Conservation (phyloP, 2,329 filamentous ascomycete species). For the Metarhizium robertsii region DNA sequence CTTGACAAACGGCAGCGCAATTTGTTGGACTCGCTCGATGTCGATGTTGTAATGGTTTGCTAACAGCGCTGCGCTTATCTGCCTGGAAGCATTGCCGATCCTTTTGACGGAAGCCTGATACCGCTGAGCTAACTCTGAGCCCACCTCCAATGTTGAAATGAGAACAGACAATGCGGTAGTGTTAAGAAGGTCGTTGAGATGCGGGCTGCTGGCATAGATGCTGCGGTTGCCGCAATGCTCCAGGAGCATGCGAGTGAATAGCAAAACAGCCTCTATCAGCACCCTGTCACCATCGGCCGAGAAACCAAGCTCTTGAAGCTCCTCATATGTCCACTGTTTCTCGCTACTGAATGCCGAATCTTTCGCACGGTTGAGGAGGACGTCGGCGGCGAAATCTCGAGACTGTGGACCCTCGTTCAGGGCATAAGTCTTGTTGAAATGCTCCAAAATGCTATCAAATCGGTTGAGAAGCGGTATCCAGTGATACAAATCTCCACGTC, state of each 20-base stretch:
- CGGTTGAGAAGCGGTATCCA: slow-evolving; percentile 94
- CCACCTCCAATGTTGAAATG: slow-evolving; percentile 67
- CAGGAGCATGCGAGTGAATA: slow-evolving; percentile 78
- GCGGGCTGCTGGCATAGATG: slow-evolving; percentile 87
- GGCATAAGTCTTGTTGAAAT: slow-evolving; percentile 71
- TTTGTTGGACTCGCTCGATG: slow-evolving; percentile 71
- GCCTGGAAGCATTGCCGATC: slow-evolving; percentile 51
- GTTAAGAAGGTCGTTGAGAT: slow-evolving; percentile 82
- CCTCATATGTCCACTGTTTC: slow-evolving; percentile 30
- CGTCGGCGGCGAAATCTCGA: slow-evolving; percentile 59
- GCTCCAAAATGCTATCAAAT: slow-evolving; percentile 81
- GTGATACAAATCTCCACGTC: slow-evolving; percentile 91
- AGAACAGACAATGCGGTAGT: slow-evolving; percentile 75
- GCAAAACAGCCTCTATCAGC: slow-evolving; percentile 69
- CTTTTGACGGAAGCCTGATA: slow-evolving; percentile 86
- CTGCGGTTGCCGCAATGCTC: slow-evolving; percentile 96
- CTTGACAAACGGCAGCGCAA: slow-evolving; percentile 76
- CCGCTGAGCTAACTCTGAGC: slow-evolving; percentile 78
- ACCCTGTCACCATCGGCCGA: slow-evolving; percentile 67
- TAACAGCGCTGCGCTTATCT: slow-evolving; percentile 64
- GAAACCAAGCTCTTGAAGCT: slow-evolving; percentile 53
- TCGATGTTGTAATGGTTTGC: slow-evolving; percentile 77
- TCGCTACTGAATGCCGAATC: slow-evolving; percentile 42
- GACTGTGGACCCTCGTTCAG: slow-evolving; percentile 73
- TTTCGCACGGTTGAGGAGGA: slow-evolving; percentile 51